phyloP scores from a whole-genome alignment of 148 eudicot genomes.

The Rhododendron ovatum region DNA sequence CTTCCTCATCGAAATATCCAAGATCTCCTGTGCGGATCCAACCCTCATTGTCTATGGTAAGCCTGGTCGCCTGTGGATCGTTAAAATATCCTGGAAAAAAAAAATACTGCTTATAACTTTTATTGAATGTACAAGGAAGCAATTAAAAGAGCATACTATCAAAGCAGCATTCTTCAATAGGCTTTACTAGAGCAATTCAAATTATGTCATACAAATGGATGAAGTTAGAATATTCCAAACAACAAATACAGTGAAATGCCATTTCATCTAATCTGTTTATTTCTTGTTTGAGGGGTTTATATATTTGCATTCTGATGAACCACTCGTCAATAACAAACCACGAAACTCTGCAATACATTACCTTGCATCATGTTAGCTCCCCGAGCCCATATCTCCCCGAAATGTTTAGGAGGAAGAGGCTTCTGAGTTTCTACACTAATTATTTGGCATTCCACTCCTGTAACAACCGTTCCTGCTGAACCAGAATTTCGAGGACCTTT shows the following conservation, averaged over 20 bases:
- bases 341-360: conserved; percentile 3
- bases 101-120: background rate
- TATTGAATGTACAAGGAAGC: background rate
- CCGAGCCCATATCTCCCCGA: conserved; percentile 85
- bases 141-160: background rate
- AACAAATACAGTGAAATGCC: too few species aligned
- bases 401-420: conserved; percentile 67
- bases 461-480: conserved; percentile 50
- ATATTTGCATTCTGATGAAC: background rate
- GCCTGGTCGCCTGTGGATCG: conserved; percentile 60
- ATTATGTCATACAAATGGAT: too few species aligned
- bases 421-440: conserved; percentile 52
- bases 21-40: conserved; percentile 87
- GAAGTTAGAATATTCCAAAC: too few species aligned
- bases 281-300: background rate
- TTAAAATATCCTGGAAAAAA: conserved; percentile 51
- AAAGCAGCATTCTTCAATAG: too few species aligned
- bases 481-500: conserved; percentile 61
- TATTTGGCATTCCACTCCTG: conserved; percentile 66
- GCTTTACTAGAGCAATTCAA: too few species aligned
- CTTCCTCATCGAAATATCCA: conserved; percentile 73
- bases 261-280: too few species aligned
- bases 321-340: background rate
- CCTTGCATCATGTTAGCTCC: conserved; percentile 82
- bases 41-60: conserved; percentile 57